Evolutionary conservation across 1,284 basidiomycete species (phyloP).

Genomic region (Mrakiaceae sp.): DNA sequence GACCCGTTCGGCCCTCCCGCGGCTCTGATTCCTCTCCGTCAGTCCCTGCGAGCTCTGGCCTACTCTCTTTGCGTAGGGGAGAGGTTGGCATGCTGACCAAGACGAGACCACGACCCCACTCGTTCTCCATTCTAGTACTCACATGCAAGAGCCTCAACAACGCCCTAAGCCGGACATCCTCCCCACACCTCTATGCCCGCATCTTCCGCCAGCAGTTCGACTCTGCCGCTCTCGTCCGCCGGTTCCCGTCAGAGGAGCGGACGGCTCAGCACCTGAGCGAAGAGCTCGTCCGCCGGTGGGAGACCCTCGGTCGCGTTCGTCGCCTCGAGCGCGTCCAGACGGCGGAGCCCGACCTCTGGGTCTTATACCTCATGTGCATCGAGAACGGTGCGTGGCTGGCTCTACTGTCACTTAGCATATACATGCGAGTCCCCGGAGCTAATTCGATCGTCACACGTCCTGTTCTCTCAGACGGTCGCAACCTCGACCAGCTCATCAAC

Average conservation of each 20-base stretch:
- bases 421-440: neutral
- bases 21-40: neutral
- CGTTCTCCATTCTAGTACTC: slow-evolving; percentile 40
- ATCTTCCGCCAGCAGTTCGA: slow-evolving; percentile 57
- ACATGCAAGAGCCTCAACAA: slow-evolving; percentile 40
- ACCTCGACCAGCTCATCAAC: slow-evolving; percentile 47
- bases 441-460: neutral
- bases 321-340: slow-evolving; percentile 22
- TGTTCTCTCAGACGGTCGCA: slow-evolving; percentile 46
- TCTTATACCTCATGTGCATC: slow-evolving; percentile 51
- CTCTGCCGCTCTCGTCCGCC: slow-evolving; percentile 43
- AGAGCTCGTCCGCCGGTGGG: slow-evolving; percentile 18
- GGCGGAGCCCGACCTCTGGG: slow-evolving; percentile 41
- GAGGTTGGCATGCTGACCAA: too few relatives aligned
- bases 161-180: slow-evolving; percentile 30
- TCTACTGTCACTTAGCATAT: neutral
- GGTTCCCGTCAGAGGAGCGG: slow-evolving; percentile 38
- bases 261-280: slow-evolving; percentile 10
- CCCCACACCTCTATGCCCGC: slow-evolving; percentile 45
- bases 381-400: slow-evolving; percentile 44
- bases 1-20: neutral
- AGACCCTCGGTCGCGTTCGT: slow-evolving; percentile 7
- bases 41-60: neutral
- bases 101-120: slow-evolving; percentile 31
- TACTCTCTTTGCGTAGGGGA: neutral